Percentiles rank a stretch among this genome's conserved stretches.
These are phyloP conservation scores for Pichia sp. DNA, from an alignment of 1,139 yeast genomes.

Conservation along the genomic window DNA sequence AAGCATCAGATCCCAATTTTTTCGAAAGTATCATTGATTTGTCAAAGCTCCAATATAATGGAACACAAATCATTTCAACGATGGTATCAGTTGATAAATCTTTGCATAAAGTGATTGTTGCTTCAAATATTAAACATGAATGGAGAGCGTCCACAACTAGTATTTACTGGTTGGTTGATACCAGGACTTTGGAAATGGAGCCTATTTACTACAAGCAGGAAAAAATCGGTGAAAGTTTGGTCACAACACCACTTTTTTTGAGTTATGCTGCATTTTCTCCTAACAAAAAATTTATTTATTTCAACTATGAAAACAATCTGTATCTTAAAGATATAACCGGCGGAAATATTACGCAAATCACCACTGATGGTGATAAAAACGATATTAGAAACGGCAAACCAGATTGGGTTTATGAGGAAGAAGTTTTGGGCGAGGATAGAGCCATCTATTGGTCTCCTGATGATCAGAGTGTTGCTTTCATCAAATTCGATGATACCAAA, in stretches of 20 bases:
- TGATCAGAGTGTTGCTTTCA: slow-evolving; percentile 54
- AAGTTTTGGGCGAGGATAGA: slow-evolving; percentile 54
- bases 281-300: slow-evolving; percentile 54
- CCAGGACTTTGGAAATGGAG: slow-evolving; percentile 27
- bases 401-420: slow-evolving; percentile 98
- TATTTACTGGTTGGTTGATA: slow-evolving; percentile 54
- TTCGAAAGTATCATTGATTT: slow-evolving; percentile 15
- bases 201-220: slow-evolving; percentile 33
- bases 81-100: slow-evolving; percentile 27
- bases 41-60: slow-evolving; percentile 13
- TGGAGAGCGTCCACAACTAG: slow-evolving; percentile 77
- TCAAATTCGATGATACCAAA: slow-evolving; percentile 60
- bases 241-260: slow-evolving; percentile 17
- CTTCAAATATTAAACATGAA: slow-evolving; percentile 42
- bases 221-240: slow-evolving; percentile 14
- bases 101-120: slow-evolving; percentile 40
- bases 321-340: slow-evolving; percentile 29
- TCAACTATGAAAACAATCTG: slow-evolving; percentile 56
- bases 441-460: slow-evolving; percentile 89
- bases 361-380: slow-evolving; percentile 53
- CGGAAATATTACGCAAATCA: slow-evolving; percentile 39
- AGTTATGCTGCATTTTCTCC: slow-evolving; percentile 75
- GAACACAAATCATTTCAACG: slow-evolving; percentile 12
- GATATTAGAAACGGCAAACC: slow-evolving; percentile 78
- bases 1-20: slow-evolving; percentile 19